These are phyloP conservation scores for Colletotrichum nymphaeae DNA, from an alignment of 2,329 filamentous ascomycete species.

Conservation along the genomic window DNA sequence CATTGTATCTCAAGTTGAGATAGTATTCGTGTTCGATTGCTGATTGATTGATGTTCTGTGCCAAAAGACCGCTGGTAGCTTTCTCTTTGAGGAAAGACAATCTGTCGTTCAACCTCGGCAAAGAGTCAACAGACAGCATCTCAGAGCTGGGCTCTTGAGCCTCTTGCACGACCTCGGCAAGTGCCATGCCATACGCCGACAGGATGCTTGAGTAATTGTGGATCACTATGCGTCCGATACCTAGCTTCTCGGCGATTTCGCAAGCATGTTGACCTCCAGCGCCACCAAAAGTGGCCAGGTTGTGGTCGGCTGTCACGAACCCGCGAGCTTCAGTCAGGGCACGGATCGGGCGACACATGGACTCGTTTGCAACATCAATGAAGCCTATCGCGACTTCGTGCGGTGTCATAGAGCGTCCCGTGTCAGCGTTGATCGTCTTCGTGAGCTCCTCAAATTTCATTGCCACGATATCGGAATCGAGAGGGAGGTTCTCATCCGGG, in stretches of 20 bases:
- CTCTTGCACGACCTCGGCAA: neutral
- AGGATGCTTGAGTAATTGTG: neutral
- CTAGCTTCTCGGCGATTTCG: neutral
- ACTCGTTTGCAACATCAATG: slow-evolving; percentile 90
- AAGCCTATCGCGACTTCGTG: slow-evolving; percentile 93
- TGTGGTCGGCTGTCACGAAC: slow-evolving; percentile 88
- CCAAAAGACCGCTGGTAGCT: neutral
- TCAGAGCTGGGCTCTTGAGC: slow-evolving; percentile 56
- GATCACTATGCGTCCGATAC: neutral
- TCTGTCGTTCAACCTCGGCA: neutral
- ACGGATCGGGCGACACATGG: slow-evolving; percentile 90
- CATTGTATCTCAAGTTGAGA: slow-evolving; percentile 91
- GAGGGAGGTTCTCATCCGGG: too few species aligned
- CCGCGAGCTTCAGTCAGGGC: slow-evolving; percentile 92
- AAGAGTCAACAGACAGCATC: neutral
- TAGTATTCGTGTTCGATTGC: slow-evolving; percentile 90
- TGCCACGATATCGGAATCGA: too few species aligned
- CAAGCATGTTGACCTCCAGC: neutral
- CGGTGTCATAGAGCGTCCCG: slow-evolving; percentile 75
- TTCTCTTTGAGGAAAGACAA: neutral
- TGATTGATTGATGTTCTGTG: slow-evolving; percentile 73
- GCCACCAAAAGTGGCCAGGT: slow-evolving; percentile 90
- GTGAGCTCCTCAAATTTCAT: slow-evolving; percentile 57
- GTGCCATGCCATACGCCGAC: neutral
- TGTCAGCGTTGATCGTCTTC: slow-evolving; percentile 80